These are phyloP conservation scores for Yarrowia sp. DNA, from an alignment of 805 yeast species.

Conservation along the genomic window DNA sequence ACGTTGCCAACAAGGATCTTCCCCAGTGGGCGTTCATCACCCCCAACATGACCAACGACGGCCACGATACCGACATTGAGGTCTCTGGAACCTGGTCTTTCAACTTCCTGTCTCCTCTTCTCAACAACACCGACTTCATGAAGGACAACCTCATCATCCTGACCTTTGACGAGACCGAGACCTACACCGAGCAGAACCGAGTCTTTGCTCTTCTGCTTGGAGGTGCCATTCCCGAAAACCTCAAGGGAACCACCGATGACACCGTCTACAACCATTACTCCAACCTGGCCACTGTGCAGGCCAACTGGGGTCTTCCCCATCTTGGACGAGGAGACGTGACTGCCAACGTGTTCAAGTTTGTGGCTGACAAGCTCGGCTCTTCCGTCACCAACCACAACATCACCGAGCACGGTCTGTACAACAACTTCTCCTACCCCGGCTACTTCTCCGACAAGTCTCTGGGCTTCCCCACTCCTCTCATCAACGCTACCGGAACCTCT, in stretches of 20 bases:
- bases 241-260: constrained; percentile 55
- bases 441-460: constrained; percentile 28
- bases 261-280: constrained; percentile 63
- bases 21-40: constrained; percentile 63
- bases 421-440: constrained; percentile 29
- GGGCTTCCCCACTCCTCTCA: constrained; percentile 28
- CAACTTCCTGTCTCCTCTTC: constrained; percentile 55
- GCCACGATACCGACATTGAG: constrained; percentile 58
- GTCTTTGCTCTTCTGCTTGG: constrained; percentile 58
- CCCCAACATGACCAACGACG: constrained; percentile 63
- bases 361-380: constrained; percentile 51
- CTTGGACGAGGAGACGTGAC: constrained; percentile 60
- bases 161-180: constrained; percentile 60
- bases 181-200: constrained; percentile 55
- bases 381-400: constrained; percentile 23
- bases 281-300: constrained; percentile 57
- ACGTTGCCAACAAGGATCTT: constrained; percentile 52
- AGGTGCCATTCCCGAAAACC: constrained; percentile 55
- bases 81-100: constrained; percentile 58
- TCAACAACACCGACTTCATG: constrained; percentile 57
- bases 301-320: constrained; percentile 58
- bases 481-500: constrained; percentile 18
- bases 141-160: constrained; percentile 55
- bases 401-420: constrained; percentile 23
- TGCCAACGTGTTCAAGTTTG: constrained; percentile 57